Conservation (phyloP, 768 basidiomycete genomes). For the Aureoboletus auriporus region DNA sequence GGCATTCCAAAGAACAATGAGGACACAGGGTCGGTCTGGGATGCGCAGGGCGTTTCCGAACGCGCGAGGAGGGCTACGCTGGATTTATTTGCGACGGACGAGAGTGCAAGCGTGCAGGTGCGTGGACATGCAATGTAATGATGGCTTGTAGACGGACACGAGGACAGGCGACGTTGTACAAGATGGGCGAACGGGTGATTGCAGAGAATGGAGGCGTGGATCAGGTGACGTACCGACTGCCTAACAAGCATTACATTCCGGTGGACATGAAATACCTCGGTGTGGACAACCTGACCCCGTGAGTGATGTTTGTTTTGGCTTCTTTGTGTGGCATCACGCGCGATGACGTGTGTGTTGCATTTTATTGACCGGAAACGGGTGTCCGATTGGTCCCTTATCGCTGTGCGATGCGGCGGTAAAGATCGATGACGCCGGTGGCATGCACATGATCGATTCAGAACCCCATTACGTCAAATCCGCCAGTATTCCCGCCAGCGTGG, state of each 20-base stretch:
- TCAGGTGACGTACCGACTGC: conserved; percentile 67
- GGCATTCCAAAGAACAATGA: conserved; percentile 29
- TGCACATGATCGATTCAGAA: conserved; percentile 4
- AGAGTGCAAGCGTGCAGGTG: conserved; percentile 91
- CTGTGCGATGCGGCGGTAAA: conserved; percentile 15
- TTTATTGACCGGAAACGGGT: conserved; percentile 1
- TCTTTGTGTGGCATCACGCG: not conserved
- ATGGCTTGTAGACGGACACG: not conserved
- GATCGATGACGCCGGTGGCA: conserved; percentile 28
- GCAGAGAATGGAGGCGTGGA: conserved; percentile 57
- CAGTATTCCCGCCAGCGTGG: conserved; percentile 14
- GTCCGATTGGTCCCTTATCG: conserved; percentile 10
- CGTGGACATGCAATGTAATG: conserved; percentile 8
- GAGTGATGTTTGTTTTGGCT: conserved; percentile 21
- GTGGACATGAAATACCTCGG: conserved; percentile 77
- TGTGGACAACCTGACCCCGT: conserved; percentile 69
- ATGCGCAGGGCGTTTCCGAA: conserved; percentile 47
- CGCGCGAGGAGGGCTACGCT: conserved; percentile 63
- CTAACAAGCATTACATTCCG: conserved; percentile 94
- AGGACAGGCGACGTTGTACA: conserved; percentile 82
- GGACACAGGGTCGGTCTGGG: conserved; percentile 53
- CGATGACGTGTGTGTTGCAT: conserved; percentile 17
- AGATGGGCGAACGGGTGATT: conserved; percentile 77
- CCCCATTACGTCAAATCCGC: conserved; percentile 17
- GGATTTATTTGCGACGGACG: conserved; percentile 79